Base-by-base conservation (phyloP, 192 early-diverging fungal genomes). In the Coemansia sp. region DNA sequence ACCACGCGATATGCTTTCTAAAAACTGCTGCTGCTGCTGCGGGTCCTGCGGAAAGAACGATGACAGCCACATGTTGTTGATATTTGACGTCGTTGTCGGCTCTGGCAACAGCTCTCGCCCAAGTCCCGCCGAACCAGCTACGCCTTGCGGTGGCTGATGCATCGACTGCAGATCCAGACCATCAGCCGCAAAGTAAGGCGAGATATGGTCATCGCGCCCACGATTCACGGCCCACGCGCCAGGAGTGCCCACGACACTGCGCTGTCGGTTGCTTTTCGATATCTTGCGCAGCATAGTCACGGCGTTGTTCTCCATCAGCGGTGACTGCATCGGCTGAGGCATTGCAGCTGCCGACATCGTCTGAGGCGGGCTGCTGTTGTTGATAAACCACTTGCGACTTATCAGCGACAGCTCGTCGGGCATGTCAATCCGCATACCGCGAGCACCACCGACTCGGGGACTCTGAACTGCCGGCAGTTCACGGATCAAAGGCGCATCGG, bases 211-310 rank as follows among this genome's bases (percentile, higher is more conserved):
- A n/a, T 57, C 55, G 22, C 35, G 33, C 10, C 37, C 22, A 26
- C 55, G 22, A 12, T 22, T 37, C 46, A 15, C 46, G 26, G 46
- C 46, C 46, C 46, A 50, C 12, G 24, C 46, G 24, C 46, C 26
- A 50, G 46, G 15, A 27, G 44, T 46, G 21, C 24, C 46, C 22
- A 29, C 36, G 37, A 19, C 26, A 18, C 53, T 56, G 14, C 71
- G 65, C 27, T 55, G 57, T 10, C 66, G 61, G 34, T 78, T 78
- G 58, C 56, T 62, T 19, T 63, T 64, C n/a, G 70, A 65, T 15
- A 78, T 60, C 46, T 69, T 78, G 62, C 76, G 76, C 50, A 78
- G 66, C 65, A 72, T 62, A 5, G 76, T 32, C 48, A 78, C 76
- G 3, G 37, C 54, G 44, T 78, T 78, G 50, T 58, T 65, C 48